A percentile compares a stretch with the other conserved stretches of the same genome.
Evolutionary conservation across 257 asterid genomes (phyloP).

Genomic region (Rhazya stricta): DNA sequence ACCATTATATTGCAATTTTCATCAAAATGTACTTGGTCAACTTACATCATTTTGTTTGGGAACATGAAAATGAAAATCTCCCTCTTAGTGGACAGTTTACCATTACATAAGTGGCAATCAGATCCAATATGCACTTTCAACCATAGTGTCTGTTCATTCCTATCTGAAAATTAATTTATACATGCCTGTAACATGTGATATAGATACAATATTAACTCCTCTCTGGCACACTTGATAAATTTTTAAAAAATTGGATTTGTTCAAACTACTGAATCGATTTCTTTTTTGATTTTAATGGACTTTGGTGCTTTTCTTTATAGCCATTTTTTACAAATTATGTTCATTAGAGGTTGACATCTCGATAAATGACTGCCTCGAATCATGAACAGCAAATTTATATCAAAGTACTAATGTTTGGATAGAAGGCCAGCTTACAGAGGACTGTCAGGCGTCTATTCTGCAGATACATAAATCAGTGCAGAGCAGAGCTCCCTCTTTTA

Average conservation of each 20-base stretch:
- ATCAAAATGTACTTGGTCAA: background rate
- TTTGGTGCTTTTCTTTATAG: background rate
- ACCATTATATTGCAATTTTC: background rate
- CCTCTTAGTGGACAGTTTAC: background rate
- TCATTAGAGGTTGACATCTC: background rate
- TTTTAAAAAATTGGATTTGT: background rate
- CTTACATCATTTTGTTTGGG: background rate
- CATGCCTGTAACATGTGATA: background rate
- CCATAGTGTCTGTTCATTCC: background rate
- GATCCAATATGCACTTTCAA: background rate
- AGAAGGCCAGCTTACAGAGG: background rate
- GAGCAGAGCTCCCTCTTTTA: background rate
- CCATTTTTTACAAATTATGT: background rate
- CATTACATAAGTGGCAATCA: background rate
- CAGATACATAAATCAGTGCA: background rate
- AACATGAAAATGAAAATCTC: background rate
- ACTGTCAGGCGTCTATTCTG: background rate
- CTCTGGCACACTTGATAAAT: background rate
- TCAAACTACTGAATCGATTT: background rate
- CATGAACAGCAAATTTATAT: background rate
- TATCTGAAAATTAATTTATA: background rate
- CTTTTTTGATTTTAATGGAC: background rate
- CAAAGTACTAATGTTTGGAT: background rate
- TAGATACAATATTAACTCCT: background rate
- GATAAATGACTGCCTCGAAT: background rate